phyloP scores from a whole-genome alignment of 495 filamentous ascomycete genomes.

The Glutinoglossum americanum region DNA sequence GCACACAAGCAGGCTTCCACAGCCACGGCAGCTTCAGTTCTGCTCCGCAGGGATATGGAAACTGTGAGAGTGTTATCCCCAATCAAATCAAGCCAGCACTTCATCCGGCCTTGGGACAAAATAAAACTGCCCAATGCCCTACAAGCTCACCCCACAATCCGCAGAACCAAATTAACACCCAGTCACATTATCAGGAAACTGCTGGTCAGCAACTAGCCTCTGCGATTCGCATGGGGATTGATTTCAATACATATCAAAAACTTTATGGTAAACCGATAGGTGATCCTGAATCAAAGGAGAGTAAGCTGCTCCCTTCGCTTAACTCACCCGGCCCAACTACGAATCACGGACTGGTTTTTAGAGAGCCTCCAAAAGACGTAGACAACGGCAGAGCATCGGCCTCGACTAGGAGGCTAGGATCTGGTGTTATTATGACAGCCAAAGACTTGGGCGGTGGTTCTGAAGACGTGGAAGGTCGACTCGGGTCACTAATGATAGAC shows the following conservation, averaged over 20 bases:
- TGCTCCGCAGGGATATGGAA: not conserved
- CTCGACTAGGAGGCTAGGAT: not conserved
- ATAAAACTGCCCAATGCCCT: not conserved
- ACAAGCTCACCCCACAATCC: not conserved
- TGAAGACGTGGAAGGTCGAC: not conserved
- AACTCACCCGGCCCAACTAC: not conserved
- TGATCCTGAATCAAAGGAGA: not conserved
- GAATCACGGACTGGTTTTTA: not conserved
- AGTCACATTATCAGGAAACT: not conserved
- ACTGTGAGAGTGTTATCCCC: not conserved
- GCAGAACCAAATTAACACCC: not conserved
- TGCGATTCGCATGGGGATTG: not conserved
- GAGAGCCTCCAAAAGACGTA: not conserved
- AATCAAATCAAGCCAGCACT: not conserved
- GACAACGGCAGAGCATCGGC: not conserved
- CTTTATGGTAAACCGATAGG: not conserved
- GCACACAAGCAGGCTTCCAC: too few species aligned
- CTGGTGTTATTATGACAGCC: not conserved
- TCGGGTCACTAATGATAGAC: not conserved
- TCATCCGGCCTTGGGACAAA: not conserved
- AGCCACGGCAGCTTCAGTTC: not conserved
- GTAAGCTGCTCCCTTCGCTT: not conserved
- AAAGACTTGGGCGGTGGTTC: not conserved
- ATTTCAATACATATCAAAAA: not conserved
- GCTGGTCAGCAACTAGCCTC: not conserved